phyloP scores from a whole-genome alignment of 2,329 filamentous ascomycete genomes.

The Penicillium sp. region DNA sequence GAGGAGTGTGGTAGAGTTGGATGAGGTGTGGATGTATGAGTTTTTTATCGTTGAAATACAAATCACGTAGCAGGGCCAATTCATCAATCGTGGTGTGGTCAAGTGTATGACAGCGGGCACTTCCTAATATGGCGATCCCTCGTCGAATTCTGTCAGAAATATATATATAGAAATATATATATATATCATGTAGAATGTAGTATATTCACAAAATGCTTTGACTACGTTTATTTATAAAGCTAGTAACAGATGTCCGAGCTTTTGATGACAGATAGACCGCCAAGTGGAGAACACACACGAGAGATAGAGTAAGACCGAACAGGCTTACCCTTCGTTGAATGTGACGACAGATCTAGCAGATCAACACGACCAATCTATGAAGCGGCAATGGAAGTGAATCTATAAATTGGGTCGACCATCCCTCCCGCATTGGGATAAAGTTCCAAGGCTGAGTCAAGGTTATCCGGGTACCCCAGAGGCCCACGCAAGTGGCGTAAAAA shows the following conservation, averaged over 20 bases:
- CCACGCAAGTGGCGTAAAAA: constrained; percentile 21
- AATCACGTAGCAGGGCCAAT: no score
- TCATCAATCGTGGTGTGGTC: no score
- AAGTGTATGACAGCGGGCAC: no score
- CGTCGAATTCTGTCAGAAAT: no score
- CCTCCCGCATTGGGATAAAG: not conserved
- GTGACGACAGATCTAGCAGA: not conserved
- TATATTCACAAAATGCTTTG: no score
- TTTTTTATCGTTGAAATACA: no score
- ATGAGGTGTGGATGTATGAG: no score
- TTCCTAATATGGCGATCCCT: no score
- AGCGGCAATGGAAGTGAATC: not conserved
- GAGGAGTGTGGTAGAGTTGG: no score
- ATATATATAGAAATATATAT: no score
- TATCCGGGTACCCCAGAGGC: constrained; percentile 12
- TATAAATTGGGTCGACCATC: not conserved
- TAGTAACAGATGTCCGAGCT: not conserved
- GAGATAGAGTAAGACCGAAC: not conserved
- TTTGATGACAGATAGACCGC: not conserved
- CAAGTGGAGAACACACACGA: not conserved
- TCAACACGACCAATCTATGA: not conserved
- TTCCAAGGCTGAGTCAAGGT: constrained; percentile 17
- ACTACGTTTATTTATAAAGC: no score
- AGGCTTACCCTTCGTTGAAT: not conserved
- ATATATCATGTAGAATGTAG: no score